Evolutionary conservation across 2,329 filamentous ascomycete genomes (phyloP), one percentile per base, ranked within the genome.

Genomic region (Lachnellula suecica): DNA sequence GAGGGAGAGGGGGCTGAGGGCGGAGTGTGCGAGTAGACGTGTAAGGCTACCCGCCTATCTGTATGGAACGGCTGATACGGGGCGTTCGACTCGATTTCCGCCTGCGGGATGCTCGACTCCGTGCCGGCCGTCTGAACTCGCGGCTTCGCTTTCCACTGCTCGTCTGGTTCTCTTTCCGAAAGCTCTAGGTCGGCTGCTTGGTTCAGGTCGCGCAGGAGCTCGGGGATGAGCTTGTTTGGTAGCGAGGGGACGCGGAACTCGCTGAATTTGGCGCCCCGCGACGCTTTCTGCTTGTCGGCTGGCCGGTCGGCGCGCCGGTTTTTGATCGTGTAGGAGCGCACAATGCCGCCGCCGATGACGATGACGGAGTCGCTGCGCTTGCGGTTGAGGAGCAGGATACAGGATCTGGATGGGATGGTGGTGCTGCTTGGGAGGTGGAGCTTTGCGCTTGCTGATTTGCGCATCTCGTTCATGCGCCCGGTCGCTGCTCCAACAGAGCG

Each of bases 41-140:
- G 88, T 24, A 97, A 76, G n/a, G 79, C 83, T 41, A 97, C 89
- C 3, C 93, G 84, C 49, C 84, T 82, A 65, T 97, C 92, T 0
- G 92, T 94, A 68, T 97, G 93, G 74, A 97, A 97, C 1, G 94
- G 93, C 64, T 96, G 92, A 63, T 96, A 97, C 2, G 93, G 91
- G 4, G 92, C 89, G 65, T 93, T 97, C 1, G 93, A 96, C 67
- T 99, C 94, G 59, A 96, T 95, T 74, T 97, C 92, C 5, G 90
- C 91, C 59, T 86, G 82, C 1, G 84, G 83, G 51, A 82, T 92
- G 67, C 74, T 88, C 68, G 72, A 89, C 70, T 75, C 87, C 68
- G 61, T 63, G 44, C 62, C 66, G n/a, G n/a, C n/a, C n/a, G n/a
- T n/a, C n/a, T n/a, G n/a, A n/a, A n/a, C n/a, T n/a, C n/a, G n/a